Base-by-base conservation (phyloP, 352 stramenopile species). In the Phytophthora cactorum region DNA sequence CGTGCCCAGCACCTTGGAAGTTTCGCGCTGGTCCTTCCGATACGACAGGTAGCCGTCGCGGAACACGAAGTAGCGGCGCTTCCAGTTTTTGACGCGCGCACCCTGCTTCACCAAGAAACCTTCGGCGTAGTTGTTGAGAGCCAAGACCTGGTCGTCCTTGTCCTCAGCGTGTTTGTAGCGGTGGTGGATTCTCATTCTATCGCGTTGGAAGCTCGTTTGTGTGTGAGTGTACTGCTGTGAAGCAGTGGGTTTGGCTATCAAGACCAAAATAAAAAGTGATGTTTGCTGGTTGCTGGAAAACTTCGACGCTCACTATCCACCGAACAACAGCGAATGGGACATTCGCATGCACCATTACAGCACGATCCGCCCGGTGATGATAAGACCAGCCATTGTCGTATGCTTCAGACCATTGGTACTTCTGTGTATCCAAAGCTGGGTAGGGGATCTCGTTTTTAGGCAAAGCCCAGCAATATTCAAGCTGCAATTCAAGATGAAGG, bases 61-160 rank as follows among this genome's bases (percentile, higher is more conserved):
- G 68, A 93, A 90, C 28, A 91, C 81, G 59, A 93, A 93, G 70
- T 89, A 93, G 47, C 86, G 83, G 34, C 78, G 83, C 41, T 89
- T 86, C 85, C 85, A 93, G 47, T 75, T 93, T 72, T 91, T 91
- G 62, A 93, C 65, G 63, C 77, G 82, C 15, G 79, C 78, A 17
- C 85, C 82, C 28, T 88, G 79, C 65, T 93, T 93, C 5, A 74
- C 34, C 31, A 93, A 70, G 59, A 81, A 92, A 52, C 86, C 86
- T 60, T 90, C 83, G 27, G 81, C 81, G 67, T 89, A 87, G 60
- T 81, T 82, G 52, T 89, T 76, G 17, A 90, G 79, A 11, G 80
- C 68, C 41, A 89, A 52, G 5, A 91, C 81, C 9, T 71, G 63
- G 45, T 66, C 70, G 25, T 72, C 47, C 32, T 81, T 68, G 32